A percentile compares a stretch with the other conserved stretches of the same genome.
Conservation (phyloP, 371 early-diverging fungal species). For the Apophysomyces elegans region DNA sequence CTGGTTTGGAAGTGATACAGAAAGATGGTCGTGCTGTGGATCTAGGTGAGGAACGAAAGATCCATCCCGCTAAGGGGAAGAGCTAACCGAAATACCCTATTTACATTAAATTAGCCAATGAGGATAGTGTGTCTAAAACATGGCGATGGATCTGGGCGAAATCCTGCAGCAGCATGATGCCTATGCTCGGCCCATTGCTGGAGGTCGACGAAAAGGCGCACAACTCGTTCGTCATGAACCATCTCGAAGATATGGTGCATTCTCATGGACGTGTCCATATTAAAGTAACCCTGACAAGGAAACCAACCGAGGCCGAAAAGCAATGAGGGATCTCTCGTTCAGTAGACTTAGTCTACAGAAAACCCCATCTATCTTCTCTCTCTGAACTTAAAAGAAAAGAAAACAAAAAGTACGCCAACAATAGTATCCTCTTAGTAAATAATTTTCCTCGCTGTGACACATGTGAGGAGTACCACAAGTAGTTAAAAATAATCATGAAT, state of each 20-base stretch:
- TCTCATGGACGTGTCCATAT: constrained; percentile 3
- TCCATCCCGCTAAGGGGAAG: too few relatives aligned
- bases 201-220: background rate
- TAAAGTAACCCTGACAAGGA: background rate
- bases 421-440: too few relatives aligned
- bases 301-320: background rate
- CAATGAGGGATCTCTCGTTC: too few relatives aligned
- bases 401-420: too few relatives aligned
- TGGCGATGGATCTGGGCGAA: constrained; percentile 3
- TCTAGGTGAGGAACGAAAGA: background rate
- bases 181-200: background rate
- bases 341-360: too few relatives aligned
- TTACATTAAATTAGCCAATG: background rate
- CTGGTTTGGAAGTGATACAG: background rate
- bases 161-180: constrained; percentile 5
- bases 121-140: background rate
- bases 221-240: background rate
- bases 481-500: too few relatives aligned
- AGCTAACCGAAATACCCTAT: too few relatives aligned
- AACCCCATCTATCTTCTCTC: too few relatives aligned
- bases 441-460: too few relatives aligned
- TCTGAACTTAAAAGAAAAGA: too few relatives aligned
- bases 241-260: background rate
- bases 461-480: too few relatives aligned
- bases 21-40: constrained; percentile 1